phyloP scores from a whole-genome alignment of 2,329 filamentous ascomycete genomes.

The Penicillium glabrum region DNA sequence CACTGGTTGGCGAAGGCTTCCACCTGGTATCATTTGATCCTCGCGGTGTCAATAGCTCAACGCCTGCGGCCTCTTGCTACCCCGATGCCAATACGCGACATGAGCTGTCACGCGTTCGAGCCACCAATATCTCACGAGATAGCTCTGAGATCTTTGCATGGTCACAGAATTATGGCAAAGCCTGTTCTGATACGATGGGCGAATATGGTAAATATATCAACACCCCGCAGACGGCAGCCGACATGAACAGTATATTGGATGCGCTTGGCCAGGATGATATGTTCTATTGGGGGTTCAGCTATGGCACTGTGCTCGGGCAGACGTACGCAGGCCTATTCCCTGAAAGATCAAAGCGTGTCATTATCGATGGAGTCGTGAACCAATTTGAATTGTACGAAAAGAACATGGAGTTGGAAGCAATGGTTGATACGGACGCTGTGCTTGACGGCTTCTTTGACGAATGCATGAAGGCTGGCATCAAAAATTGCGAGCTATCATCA shows the following conservation, averaged over 20 bases:
- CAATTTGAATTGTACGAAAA: slow-evolving; percentile 27
- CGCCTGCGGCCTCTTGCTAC: slow-evolving; percentile 43
- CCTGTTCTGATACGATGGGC: slow-evolving; percentile 48
- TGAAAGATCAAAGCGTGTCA: slow-evolving; percentile 22
- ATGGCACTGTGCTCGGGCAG: slow-evolving; percentile 43
- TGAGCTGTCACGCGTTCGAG: slow-evolving; percentile 29
- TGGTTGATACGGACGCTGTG: slow-evolving; percentile 18
- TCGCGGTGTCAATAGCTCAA: slow-evolving; percentile 45
- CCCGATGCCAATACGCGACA: slow-evolving; percentile 35
- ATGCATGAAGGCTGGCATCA: background rate
- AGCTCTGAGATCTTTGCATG: slow-evolving; percentile 42
- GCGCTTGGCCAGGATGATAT: slow-evolving; percentile 41
- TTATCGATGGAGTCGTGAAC: slow-evolving; percentile 25
- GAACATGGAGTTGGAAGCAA: slow-evolving; percentile 11
- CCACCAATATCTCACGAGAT: slow-evolving; percentile 14
- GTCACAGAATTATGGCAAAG: slow-evolving; percentile 42
- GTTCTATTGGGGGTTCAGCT: slow-evolving; percentile 45
- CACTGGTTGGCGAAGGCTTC: slow-evolving; percentile 45
- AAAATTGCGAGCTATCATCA: background rate
- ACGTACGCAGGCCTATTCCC: slow-evolving; percentile 44
- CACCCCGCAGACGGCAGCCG: slow-evolving; percentile 52
- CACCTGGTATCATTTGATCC: slow-evolving; percentile 52
- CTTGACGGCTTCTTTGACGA: slow-evolving; percentile 13
- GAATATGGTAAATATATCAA: slow-evolving; percentile 49
- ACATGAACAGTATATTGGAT: slow-evolving; percentile 53